phyloP scores from a whole-genome alignment of 225 moss, liverwort and hornwort genomes.

The Antitrichia curtipendula region DNA sequence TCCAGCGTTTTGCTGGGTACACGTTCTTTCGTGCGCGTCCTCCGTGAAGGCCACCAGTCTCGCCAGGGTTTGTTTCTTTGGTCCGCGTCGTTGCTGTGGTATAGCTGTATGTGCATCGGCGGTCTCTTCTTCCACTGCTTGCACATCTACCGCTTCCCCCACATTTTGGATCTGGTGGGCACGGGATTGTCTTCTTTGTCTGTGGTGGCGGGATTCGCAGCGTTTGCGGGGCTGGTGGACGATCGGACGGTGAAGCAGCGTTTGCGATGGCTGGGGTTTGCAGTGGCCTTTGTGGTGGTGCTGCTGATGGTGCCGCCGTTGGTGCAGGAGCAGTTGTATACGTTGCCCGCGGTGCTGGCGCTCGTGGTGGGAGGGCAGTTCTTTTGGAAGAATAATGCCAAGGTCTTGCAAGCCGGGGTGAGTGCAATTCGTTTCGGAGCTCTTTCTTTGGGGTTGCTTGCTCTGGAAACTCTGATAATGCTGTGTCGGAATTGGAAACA shows the following conservation, averaged over 20 bases:
- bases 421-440: not conserved
- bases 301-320: not conserved
- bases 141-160: conserved; percentile 1
- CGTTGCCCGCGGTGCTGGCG: not conserved
- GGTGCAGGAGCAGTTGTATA: conserved; percentile 33
- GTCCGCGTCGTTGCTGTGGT: conserved; percentile 31
- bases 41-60: not conserved
- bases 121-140: conserved; percentile 48
- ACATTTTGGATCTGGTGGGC: conserved; percentile 27
- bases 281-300: not conserved
- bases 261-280: not conserved
- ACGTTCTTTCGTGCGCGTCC: not conserved
- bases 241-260: conserved; percentile 20
- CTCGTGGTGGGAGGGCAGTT: not conserved
- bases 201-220: conserved; percentile 20
- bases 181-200: conserved; percentile 34
- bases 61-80: conserved; percentile 38
- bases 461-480: not conserved
- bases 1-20: not conserved
- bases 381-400: not conserved
- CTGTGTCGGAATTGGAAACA: not conserved
- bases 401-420: not conserved
- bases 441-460: not conserved
- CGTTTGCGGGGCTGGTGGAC: conserved; percentile 12
- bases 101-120: conserved; percentile 35